Evolutionary conservation across 768 basidiomycete genomes (phyloP), one percentile per base, ranked within the genome.

Genomic region (Phylloporus scabripes): DNA sequence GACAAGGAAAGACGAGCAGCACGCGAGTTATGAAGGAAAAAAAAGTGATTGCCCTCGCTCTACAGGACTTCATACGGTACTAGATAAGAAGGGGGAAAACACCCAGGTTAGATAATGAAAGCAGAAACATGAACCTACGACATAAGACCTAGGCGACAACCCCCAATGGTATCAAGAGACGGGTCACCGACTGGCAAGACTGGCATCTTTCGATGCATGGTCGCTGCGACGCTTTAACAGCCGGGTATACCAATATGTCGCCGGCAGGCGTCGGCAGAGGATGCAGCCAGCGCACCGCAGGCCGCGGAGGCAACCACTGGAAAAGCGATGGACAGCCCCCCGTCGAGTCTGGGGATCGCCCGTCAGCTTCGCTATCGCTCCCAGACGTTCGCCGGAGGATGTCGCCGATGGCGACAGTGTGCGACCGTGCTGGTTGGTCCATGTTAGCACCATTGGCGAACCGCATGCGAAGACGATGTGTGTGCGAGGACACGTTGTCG

Each of bases 191-290:
- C 67, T 65, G 39, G 64, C 64, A 28, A 69, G 50, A 46, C 58
- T 67, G 38, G 65, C 66, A 42, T 61, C 55, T 47, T 63, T 57
- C 6, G 65, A 60, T n/a, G n/a, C n/a, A n/a, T n/a, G 51, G 42
- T 21, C 17, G 49, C 39, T 45, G 58, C 9, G 31, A 42, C 8
- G 38, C 10, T 41, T 54, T 62, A 7, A 38, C 15, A 7, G 50
- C 34, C 10, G 57, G 55, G 57, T 54, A 55, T 50, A 60, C 54
- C 38, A 74, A 53, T 80, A 82, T 83, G 39, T 76, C 66, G 36
- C 72, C 69, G 15, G 76, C 64, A 9, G 80, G 78, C 57, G 76
- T 78, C 11, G 82, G 82, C 15, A 83, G 70, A 9, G 81, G 81
- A 54, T 78, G 69, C 23, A 74, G 64, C 46, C 14, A 31, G 11